Evolutionary conservation across 768 basidiomycete species (phyloP), one percentile per base, ranked within the genome.

Genomic region (Termitomyces sp.): DNA sequence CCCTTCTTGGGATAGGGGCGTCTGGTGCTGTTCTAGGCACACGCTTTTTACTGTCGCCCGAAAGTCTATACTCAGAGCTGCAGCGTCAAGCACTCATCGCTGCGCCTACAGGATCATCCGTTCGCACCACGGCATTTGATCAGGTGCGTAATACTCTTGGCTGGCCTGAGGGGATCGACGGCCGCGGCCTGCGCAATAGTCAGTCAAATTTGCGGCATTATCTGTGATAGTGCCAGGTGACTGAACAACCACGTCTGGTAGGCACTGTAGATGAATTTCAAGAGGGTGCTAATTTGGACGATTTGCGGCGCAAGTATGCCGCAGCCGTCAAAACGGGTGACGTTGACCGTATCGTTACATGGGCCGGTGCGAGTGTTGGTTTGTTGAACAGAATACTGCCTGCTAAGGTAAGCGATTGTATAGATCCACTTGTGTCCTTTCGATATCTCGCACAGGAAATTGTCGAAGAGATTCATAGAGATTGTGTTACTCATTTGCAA

Each of bases 11-110:
- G 5, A 79, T 89, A 38, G 91, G 91, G 14, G 88, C 85, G 2
- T 76, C 85, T 29, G 92, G 88, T 3, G 86, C 74, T 10, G 87
- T 87, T 36, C 68, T 87, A 25, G 92, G 92, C 56, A 94, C 92
- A 0, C 87, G 90, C 7, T 91, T 93, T 68, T 73, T 90, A 52
- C 76, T 88, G 61, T 83, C 89, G 1, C 79, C 81, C 4, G 90
- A 92, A 74, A 81, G 86, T 63, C 71, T 81, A 11, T 89, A 87
- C 72, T 76, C 77, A 32, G 76, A 80, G 47, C 66, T 67, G 1
- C 86, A 89, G 66, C 84, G 85, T 63, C 72, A 75, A 38, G 81
- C 83, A 0, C 76, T 91, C 42, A 64, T 84, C 10, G 70, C 65
- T 20, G 85, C 86, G 42, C 71, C 72, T 32, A 78, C 79, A 3